Evolutionary conservation across 305 asterid species (phyloP).

Genomic region (Ajuga reptans): DNA sequence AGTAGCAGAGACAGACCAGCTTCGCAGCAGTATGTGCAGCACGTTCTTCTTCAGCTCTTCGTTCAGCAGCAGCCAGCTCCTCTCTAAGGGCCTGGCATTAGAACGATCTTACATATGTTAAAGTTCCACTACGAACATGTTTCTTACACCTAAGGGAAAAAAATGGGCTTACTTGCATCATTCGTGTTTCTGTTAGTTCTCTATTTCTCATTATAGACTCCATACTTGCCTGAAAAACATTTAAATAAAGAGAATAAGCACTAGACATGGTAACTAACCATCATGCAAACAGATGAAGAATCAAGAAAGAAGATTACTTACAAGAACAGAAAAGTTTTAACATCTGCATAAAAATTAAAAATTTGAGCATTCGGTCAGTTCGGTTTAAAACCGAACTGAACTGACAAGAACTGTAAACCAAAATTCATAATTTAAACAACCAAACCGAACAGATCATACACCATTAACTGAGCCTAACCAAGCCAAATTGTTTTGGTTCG

Average conservation of each 20-base stretch:
- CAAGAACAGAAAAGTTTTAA: constrained; percentile 17
- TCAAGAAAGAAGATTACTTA: constrained; percentile 7
- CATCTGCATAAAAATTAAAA: constrained; percentile 1
- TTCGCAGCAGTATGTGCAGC: constrained; percentile 82
- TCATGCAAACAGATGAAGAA: constrained; percentile 13
- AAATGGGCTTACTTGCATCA: constrained; percentile 83
- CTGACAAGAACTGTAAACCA: too few relatives aligned
- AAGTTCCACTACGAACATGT: constrained; percentile 21
- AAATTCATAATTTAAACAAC: too few relatives aligned
- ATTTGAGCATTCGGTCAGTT: too few relatives aligned
- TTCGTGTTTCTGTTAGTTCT: constrained; percentile 96
- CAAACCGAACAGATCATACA: too few relatives aligned
- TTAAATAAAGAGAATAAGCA: neutral
- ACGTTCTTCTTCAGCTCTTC: constrained; percentile 98
- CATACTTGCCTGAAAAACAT: constrained; percentile 61
- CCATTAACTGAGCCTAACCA: too few relatives aligned
- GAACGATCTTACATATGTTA: constrained; percentile 22
- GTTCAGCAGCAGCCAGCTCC: constrained; percentile 79
- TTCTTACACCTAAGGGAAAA: constrained; percentile 17
- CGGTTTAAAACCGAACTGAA: too few relatives aligned
- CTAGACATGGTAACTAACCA: neutral
- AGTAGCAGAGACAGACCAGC: constrained; percentile 45
- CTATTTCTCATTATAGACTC: constrained; percentile 88
- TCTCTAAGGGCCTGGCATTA: constrained; percentile 75
- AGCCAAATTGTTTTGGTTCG: too few relatives aligned